Percentiles rank a stretch among this genome's conserved stretches.
Conservation (phyloP, 1,284 basidiomycete genomes). For the Trametes hirsuta region DNA sequence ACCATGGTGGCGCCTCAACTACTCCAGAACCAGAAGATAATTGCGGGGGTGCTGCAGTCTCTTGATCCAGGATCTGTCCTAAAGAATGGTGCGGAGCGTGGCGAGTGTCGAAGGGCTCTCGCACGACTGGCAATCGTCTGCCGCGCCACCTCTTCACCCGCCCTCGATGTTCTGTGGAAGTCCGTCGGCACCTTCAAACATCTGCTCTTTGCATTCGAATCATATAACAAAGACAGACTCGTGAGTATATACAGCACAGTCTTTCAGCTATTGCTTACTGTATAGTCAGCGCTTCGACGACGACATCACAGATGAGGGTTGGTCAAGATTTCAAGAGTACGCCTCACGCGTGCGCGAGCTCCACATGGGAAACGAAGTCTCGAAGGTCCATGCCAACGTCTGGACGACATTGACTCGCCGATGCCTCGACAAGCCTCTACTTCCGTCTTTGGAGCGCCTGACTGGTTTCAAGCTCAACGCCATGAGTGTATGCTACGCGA, state of each 20-base stretch:
- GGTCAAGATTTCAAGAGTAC: background rate
- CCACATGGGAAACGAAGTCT: background rate
- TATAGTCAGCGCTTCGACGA: background rate
- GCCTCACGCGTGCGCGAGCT: background rate
- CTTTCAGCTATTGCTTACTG: background rate
- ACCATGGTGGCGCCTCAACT: no score
- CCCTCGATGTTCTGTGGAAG: conserved; percentile 13
- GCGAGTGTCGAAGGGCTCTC: background rate
- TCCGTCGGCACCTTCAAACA: conserved; percentile 5
- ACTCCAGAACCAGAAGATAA: no score
- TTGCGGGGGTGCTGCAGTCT: no score
- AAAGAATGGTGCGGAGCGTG: background rate
- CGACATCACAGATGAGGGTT: background rate
- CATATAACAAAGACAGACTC: background rate
- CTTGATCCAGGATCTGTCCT: no score
- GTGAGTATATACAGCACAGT: background rate
- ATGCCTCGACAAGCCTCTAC: background rate
- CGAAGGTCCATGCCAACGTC: background rate
- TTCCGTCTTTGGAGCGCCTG: conserved; percentile 7
- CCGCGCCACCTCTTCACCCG: conserved; percentile 1
- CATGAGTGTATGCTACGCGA: background rate
- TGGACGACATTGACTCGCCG: conserved; percentile 4
- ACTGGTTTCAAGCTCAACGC: background rate
- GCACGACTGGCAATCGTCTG: conserved; percentile 9
- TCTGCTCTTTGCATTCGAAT: background rate